Conservation (phyloP, 352 stramenopile genomes). For the Aphanomyces cochlioides region DNA sequence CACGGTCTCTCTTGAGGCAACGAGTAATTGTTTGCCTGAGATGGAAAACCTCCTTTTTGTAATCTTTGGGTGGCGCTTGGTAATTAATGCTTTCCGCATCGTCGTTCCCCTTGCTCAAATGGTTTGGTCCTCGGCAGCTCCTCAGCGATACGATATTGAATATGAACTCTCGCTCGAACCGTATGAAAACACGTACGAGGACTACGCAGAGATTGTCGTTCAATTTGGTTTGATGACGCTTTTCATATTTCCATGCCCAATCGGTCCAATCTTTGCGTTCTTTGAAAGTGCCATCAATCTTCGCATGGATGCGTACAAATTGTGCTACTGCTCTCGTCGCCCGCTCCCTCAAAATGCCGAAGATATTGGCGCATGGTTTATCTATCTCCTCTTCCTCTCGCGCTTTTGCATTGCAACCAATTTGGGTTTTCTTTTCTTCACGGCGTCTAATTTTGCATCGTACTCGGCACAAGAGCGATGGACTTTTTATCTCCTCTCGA, state of each 20-base stretch:
- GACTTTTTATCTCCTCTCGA: conserved; percentile 40
- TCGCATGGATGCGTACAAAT: conserved; percentile 43
- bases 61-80: conserved; percentile 39
- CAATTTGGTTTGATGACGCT: conserved; percentile 47
- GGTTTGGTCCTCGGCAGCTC: neutral
- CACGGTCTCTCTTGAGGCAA: neutral
- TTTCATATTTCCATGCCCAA: conserved; percentile 45
- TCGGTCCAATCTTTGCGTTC: conserved; percentile 43
- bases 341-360: conserved; percentile 37
- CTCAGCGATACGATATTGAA: conserved; percentile 13
- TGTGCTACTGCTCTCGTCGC: conserved; percentile 44
- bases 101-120: neutral
- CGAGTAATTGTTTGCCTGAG: conserved; percentile 29
- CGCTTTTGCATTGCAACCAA: conserved; percentile 37
- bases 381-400: conserved; percentile 37
- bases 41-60: conserved; percentile 42
- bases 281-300: conserved; percentile 43
- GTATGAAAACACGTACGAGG: conserved; percentile 40
- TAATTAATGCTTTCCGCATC: conserved; percentile 30
- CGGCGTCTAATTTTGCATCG: conserved; percentile 34
- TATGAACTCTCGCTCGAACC: neutral
- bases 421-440: conserved; percentile 40
- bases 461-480: conserved; percentile 37
- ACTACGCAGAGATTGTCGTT: conserved; percentile 44
- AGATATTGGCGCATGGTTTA: conserved; percentile 39